Evolutionary conservation across 1,284 basidiomycete species (phyloP), one percentile per base, ranked within the genome.

Genomic region (Coniophora puteana): DNA sequence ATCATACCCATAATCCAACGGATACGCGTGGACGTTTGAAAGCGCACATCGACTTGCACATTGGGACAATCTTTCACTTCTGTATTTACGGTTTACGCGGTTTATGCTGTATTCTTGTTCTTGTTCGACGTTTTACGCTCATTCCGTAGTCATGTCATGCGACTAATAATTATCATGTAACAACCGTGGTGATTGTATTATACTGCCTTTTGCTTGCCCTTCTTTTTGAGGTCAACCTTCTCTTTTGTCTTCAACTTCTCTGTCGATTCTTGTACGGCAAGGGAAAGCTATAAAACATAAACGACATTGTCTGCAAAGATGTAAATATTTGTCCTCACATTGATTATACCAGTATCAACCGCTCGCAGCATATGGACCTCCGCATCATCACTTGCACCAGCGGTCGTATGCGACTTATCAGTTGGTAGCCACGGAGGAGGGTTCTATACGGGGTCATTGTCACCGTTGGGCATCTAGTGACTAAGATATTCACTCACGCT

Each of bases 1-100:
- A 86, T 91, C 59, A 89, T 90, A 74, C 85, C 89, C 47, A 69
- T 89, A 50, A 82, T 91, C 57, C 84, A 90, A 62, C 84, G 87
- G 41, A 91, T 91, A 68, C 81, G 88, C 41, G 89, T 91, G 65
- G 89, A 91, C 65, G 78, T 89, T 57, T 89, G 74, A 63, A 44
- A 61, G 54, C 47, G 53, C 50, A 53, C 46, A 45, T 44, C 44
- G 41, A 52, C 49, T 49, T 49, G 47, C 50, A 53, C 43, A 52
- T 43, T 43, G 35, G 23, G 44, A 42, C 46, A 46, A 42, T 35
- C 25, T 40, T 38, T 47, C 35, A 42, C 45, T 34, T 38, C 44
- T 37, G 29, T 17, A 4, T 46, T 36, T 26, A 28, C 34, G 35
- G 41, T 47, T 47, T 36, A 40, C n/a, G 29, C 29, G n/a, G n/a